A percentile compares a stretch with the other conserved stretches of the same genome.
phyloP scores from a whole-genome alignment of 179 eudicot species.

The Carnegiea gigantea region DNA sequence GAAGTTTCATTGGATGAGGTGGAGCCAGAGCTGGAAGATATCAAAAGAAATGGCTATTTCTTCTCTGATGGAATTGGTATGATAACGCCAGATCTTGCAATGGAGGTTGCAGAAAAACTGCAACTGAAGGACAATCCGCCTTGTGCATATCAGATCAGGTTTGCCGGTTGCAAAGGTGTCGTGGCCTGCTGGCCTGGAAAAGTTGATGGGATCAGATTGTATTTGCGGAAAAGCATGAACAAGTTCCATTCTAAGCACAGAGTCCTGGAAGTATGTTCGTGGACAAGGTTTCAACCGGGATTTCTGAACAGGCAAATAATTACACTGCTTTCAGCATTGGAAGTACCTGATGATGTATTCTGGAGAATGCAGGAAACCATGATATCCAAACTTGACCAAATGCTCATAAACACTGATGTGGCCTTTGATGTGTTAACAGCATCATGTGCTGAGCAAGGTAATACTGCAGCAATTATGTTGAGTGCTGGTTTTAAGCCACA shows the following conservation, averaged over 20 bases:
- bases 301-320: constrained; percentile 80
- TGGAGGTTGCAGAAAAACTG: constrained; percentile 68
- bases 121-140: constrained; percentile 55
- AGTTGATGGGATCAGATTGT: constrained; percentile 43
- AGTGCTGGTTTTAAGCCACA: constrained; percentile 79
- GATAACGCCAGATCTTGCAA: constrained; percentile 74
- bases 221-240: constrained; percentile 73
- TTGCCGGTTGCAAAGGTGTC: constrained; percentile 92
- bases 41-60: constrained; percentile 59
- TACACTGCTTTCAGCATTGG: constrained; percentile 70
- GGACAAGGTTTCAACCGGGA: constrained; percentile 88
- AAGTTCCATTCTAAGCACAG: constrained; percentile 69
- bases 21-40: constrained; percentile 43
- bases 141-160: constrained; percentile 85
- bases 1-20: constrained; percentile 53
- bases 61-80: constrained; percentile 94
- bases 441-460: constrained; percentile 78
- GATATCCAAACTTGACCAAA: constrained; percentile 60
- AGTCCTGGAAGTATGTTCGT: constrained; percentile 75
- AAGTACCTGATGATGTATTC: constrained; percentile 61
- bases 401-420: constrained; percentile 54
- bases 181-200: constrained; percentile 76
- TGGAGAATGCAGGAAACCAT: constrained; percentile 74
- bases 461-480: constrained; percentile 76
- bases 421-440: constrained; percentile 70